Percentiles rank a stretch among this genome's conserved stretches.
Evolutionary conservation across 1,139 yeast species (phyloP).

Genomic region (Pichia sp.): DNA sequence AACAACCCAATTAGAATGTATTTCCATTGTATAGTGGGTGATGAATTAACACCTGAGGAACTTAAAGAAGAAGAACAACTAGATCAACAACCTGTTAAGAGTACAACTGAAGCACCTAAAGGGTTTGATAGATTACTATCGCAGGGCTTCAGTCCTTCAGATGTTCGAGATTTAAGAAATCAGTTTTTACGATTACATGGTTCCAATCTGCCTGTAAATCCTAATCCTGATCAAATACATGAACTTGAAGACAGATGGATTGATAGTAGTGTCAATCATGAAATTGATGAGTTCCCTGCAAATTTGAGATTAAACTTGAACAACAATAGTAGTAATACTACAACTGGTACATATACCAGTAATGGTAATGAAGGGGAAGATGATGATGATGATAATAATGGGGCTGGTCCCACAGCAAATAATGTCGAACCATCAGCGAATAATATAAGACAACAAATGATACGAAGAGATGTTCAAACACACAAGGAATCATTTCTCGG

Average conservation of each 20-base stretch:
- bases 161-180: conserved; percentile 60
- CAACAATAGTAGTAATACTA: neutral
- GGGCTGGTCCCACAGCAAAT: neutral
- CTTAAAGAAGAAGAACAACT: conserved; percentile 54
- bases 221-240: conserved; percentile 35
- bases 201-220: conserved; percentile 29
- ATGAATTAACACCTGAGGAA: conserved; percentile 51
- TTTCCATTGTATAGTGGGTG: conserved; percentile 81
- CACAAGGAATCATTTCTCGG: conserved; percentile 62
- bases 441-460: conserved; percentile 4
- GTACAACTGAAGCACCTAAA: conserved; percentile 64
- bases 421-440: neutral
- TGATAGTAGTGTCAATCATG: conserved; percentile 59
- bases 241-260: conserved; percentile 88
- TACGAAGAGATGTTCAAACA: conserved; percentile 33
- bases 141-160: conserved; percentile 78
- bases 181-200: conserved; percentile 72
- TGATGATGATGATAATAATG: conserved; percentile 4
- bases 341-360: neutral
- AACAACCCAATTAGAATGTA: conserved; percentile 35
- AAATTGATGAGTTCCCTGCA: conserved; percentile 36
- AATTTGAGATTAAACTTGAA: conserved; percentile 16
- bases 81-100: conserved; percentile 45
- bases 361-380: conserved; percentile 2
- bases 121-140: conserved; percentile 81